phyloP scores from a whole-genome alignment of 2,329 filamentous ascomycete species.

The Aspergillus sp. region DNA sequence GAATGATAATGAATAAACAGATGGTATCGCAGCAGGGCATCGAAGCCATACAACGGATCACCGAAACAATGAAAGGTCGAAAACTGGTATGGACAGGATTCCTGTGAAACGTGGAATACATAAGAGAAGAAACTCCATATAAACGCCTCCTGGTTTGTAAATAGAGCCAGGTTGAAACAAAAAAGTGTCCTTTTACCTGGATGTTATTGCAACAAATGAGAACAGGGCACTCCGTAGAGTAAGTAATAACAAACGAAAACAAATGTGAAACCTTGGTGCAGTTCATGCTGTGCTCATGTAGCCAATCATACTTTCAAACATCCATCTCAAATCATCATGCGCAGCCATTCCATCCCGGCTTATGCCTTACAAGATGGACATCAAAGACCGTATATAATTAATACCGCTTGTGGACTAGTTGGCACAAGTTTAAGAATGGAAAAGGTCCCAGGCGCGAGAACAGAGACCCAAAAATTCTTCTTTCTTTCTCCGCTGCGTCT shows the following conservation, averaged over 20 bases:
- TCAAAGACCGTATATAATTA: background rate
- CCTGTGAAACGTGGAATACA: slow-evolving; percentile 4
- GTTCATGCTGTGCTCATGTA: slow-evolving; percentile 24
- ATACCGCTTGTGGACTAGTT: background rate
- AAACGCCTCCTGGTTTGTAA: slow-evolving; percentile 6
- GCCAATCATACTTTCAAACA: slow-evolving; percentile 20
- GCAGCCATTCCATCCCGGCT: background rate
- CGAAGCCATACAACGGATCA: slow-evolving; percentile 10
- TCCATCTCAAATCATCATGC: slow-evolving; percentile 17
- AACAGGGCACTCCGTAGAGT: slow-evolving; percentile 1
- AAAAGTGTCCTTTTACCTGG: slow-evolving; percentile 5
- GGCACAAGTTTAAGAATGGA: slow-evolving; percentile 70
- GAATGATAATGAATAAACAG: slow-evolving; percentile 15
- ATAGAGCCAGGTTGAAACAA: background rate
- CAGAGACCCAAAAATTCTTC: slow-evolving; percentile 89
- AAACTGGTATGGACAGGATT: slow-evolving; percentile 15
- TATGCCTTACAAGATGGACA: background rate
- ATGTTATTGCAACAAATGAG: slow-evolving; percentile 7
- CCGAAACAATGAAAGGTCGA: slow-evolving; percentile 7
- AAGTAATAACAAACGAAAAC: slow-evolving; percentile 8
- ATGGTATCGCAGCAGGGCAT: slow-evolving; percentile 22
- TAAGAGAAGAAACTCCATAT: slow-evolving; percentile 11
- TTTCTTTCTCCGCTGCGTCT: slow-evolving; percentile 80
- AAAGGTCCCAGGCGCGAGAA: slow-evolving; percentile 90
- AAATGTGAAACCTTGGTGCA: slow-evolving; percentile 2